Evolutionary conservation across 495 filamentous ascomycete genomes (phyloP).

Genomic region (Tuber melanosporum): DNA sequence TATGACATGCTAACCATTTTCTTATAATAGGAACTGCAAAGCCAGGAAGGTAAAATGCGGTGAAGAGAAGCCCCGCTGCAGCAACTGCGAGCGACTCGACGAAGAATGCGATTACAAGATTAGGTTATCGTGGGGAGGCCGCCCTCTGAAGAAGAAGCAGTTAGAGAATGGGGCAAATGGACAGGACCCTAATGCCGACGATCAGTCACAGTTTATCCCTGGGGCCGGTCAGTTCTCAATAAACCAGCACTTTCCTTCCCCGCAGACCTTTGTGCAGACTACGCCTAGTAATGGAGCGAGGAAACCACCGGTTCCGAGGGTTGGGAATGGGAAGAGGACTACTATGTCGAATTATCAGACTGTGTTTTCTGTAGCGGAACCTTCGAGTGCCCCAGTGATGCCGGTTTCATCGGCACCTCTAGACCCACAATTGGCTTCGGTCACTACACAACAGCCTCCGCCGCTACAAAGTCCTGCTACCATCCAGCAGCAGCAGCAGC

Average conservation of each 20-base stretch:
- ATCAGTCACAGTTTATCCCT: constrained; percentile 45
- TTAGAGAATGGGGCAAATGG: constrained; percentile 38
- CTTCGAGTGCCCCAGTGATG: constrained; percentile 29
- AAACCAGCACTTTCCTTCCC: constrained; percentile 44
- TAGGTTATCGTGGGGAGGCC: constrained; percentile 75
- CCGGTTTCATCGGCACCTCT: constrained; percentile 17
- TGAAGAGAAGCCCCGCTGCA: constrained; percentile 70
- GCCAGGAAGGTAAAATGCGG: constrained; percentile 82
- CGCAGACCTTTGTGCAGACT: constrained; percentile 45
- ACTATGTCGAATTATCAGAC: constrained; percentile 40
- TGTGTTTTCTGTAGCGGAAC: constrained; percentile 41
- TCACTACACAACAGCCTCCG: constrained; percentile 25
- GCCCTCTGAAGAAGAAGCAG: constrained; percentile 51
- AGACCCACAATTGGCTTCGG: constrained; percentile 25
- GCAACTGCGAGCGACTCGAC: constrained; percentile 68
- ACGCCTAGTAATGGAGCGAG: constrained; percentile 45
- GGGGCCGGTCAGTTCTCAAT: constrained; percentile 47
- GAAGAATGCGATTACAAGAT: constrained; percentile 83
- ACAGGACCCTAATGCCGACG: constrained; percentile 43
- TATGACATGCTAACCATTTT: constrained; percentile 20
- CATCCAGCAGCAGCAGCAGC: constrained; percentile 21
- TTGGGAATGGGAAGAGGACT: constrained; percentile 39
- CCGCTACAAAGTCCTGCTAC: constrained; percentile 31
- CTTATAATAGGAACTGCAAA: constrained; percentile 65
- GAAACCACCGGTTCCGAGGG: constrained; percentile 38